Evolutionary conservation across 352 stramenopile genomes (phyloP), one percentile per base, ranked within the genome.

Genomic region (Globisporangium mamillatum): DNA sequence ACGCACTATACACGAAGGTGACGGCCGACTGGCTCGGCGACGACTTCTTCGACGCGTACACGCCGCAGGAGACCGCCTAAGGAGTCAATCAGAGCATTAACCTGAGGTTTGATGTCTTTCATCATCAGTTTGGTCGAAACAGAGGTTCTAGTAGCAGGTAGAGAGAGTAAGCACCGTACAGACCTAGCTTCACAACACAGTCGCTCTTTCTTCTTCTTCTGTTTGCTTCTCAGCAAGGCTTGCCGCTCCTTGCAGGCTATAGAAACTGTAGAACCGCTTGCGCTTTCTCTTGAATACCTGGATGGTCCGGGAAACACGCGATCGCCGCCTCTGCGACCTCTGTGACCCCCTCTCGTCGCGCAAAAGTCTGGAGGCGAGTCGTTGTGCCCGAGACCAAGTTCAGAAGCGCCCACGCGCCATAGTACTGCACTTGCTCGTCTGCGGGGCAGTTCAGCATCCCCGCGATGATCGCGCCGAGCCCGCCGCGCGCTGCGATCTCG

Each of bases 251-350:
- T 20, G 10, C 22, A 5, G 22, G 27, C 27, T n/a, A 0, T 76
- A 92, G 59, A 12, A 91, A 75, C 52, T 76, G 81, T 29, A 97
- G 72, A 36, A 96, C 84, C 32, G 88, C 64, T 32, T 70, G 67
- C 20, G 86, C 88, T 67, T 93, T 94, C 59, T 97, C 86, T 65
- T 93, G 83, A 60, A 98, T 93, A 0, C 75, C 80, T 20, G 74
- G 50, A 57, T 97, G 76, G 7, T 93, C 82, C 12, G 86, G 71
- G 70, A 97, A 96, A 29, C 89, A 95, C 18, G 82, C 88, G 63
- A 93, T 77, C 0, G 91, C 52, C 20, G 88, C 80, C 58, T 97
- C 80, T 9, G 86, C 79, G 3, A 93, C 80, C 58, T 97, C 80
- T 9, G 86, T 78, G 3, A 93, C 91, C 2, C 86, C 83, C 67